These are phyloP conservation scores for Leccinum variabile DNA, from an alignment of 1,284 basidiomycete genomes.

Conservation along the genomic window DNA sequence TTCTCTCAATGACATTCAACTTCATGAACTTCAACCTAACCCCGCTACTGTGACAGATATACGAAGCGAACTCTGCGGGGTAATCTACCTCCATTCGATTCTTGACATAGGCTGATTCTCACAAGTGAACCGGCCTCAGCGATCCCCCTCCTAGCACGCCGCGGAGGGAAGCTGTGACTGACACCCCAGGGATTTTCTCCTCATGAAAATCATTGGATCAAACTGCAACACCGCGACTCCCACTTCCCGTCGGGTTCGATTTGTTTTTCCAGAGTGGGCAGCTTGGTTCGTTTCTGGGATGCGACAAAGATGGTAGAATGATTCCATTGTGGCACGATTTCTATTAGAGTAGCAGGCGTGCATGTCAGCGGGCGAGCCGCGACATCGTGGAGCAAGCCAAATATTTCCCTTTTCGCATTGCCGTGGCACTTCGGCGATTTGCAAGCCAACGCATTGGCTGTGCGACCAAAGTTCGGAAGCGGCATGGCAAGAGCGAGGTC, in stretches of 20 bases:
- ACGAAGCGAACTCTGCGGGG: background rate
- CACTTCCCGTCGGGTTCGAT: background rate
- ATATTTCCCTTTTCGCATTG: background rate
- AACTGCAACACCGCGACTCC: background rate
- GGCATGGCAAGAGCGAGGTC: background rate
- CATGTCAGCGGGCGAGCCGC: too few species aligned
- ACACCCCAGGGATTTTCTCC: background rate
- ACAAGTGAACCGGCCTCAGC: background rate
- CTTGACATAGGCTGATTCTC: slow-evolving; percentile 1
- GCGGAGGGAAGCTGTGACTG: background rate
- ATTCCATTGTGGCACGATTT: background rate
- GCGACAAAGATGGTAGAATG: background rate
- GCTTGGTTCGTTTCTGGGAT: slow-evolving; percentile 11
- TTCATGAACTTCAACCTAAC: background rate
- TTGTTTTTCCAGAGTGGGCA: slow-evolving; percentile 1
- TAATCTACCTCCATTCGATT: background rate
- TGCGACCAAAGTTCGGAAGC: slow-evolving; percentile 1
- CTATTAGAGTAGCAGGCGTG: background rate
- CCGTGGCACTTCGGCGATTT: background rate
- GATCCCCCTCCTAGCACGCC: background rate
- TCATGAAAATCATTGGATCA: slow-evolving; percentile 13
- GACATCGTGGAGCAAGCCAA: background rate
- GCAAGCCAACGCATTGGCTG: background rate
- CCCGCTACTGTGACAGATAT: background rate
- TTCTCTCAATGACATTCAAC: background rate